Base-by-base conservation (phyloP, 2,329 filamentous ascomycete species). In the Rugonectria rugulosa region DNA sequence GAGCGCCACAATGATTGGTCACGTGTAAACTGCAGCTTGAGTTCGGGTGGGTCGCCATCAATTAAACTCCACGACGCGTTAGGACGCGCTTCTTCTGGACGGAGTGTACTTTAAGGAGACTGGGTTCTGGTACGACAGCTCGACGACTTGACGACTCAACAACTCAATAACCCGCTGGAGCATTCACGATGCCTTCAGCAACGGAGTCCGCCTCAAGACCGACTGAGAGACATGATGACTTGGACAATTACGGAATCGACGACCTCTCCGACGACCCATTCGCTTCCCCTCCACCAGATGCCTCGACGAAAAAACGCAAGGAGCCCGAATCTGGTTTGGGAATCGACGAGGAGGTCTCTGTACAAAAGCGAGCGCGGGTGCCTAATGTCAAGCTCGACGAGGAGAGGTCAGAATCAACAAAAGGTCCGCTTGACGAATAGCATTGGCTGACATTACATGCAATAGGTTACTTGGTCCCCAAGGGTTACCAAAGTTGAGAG, bases 341-440 rank as follows among this genome's bases (percentile, higher is more conserved):
- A 40, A 86, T 97, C 53, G 93, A 98, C 62, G 87, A 96, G 68
- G 91, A 96, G 67, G 84, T 99, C 48, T 88, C 91, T 51, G 82
- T 97, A 5, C 85, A 84, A 34, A 97, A 91, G 75, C 89, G 89
- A 66, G 83, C 87, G 29, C 83, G 87, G 59, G 77, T 72, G 0
- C 91, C 92, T 1, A 81, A 87, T 52, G 89, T 94, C 4, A 99
- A 97, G 72, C 82, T 99, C 21, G 93, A 99, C 69, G 92, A 97
- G 66, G 78, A 84, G 9, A 85, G 87, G 88, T 92, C 70, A 47
- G 66, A 1, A 14, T n/a, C n/a, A n/a, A n/a, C n/a, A n/a, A n/a
- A n/a, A n/a, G n/a, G n/a, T n/a, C 36, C 12, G 10, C 8, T 4
- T 52, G 6, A 37, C n/a, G n/a, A n/a, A n/a, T n/a, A n/a, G n/a